A percentile compares a stretch with the other conserved stretches of the same genome.
phyloP scores from a whole-genome alignment of 2,329 filamentous ascomycete species.

The Pseudogymnoascus sp. region DNA sequence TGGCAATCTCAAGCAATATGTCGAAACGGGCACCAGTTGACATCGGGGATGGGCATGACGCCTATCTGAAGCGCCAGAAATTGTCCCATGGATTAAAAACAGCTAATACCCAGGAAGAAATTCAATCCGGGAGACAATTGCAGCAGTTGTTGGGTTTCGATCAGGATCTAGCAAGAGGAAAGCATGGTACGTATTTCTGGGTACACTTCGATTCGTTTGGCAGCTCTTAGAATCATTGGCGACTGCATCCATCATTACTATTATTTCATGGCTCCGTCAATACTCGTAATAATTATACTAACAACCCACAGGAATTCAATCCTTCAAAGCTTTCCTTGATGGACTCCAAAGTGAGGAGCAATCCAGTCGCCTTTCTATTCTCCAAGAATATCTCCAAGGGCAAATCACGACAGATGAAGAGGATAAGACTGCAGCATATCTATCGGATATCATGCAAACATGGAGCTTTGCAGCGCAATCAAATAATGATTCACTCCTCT shows the following conservation, averaged over 20 bases:
- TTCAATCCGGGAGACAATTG: conserved; percentile 57
- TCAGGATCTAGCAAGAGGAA: conserved; percentile 57
- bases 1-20: conserved; percentile 19
- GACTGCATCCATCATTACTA: background rate
- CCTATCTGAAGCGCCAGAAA: conserved; percentile 30
- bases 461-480: conserved; percentile 77
- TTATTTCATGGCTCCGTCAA: background rate
- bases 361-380: conserved; percentile 45
- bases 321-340: conserved; percentile 65
- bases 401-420: conserved; percentile 41
- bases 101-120: conserved; percentile 43
- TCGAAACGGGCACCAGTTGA: conserved; percentile 25
- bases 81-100: conserved; percentile 42
- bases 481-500: conserved; percentile 73
- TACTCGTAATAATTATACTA: background rate
- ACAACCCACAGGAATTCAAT: conserved; percentile 46
- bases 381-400: conserved; percentile 59
- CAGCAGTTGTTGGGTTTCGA: conserved; percentile 60
- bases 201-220: background rate
- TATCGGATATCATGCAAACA: conserved; percentile 74
- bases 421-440: conserved; percentile 53
- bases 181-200: conserved; percentile 45
- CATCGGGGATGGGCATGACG: conserved; percentile 24
- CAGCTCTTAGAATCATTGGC: background rate
- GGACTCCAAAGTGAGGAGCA: conserved; percentile 45